Conservation (phyloP, 2,329 filamentous ascomycete species). For the Venturia effusa region DNA sequence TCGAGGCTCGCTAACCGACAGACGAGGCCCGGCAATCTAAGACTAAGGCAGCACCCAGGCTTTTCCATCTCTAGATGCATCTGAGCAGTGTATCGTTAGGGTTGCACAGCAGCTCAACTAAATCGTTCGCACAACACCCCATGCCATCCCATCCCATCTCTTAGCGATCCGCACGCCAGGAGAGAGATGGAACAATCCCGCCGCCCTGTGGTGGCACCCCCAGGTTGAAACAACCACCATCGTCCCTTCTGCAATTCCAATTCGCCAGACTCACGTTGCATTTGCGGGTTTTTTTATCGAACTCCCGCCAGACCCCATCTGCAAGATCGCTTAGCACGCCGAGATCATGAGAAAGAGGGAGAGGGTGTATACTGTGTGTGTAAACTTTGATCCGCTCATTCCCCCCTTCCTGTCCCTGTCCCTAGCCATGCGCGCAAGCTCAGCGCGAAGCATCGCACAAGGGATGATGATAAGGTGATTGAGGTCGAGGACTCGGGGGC, state of each 20-base stretch:
- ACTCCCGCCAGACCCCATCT: background rate
- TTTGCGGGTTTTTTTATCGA: background rate
- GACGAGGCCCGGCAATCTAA: background rate
- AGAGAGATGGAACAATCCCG: too few species aligned
- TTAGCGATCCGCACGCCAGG: background rate
- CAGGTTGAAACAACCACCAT: background rate
- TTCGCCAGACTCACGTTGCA: background rate
- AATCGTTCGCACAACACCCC: background rate
- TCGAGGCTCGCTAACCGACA: background rate
- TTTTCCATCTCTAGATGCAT: background rate
- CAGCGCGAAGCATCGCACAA: background rate
- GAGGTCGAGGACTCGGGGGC: background rate
- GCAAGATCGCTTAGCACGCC: background rate
- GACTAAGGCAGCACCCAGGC: background rate
- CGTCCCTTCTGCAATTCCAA: background rate
- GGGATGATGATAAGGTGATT: background rate
- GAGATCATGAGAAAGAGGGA: background rate
- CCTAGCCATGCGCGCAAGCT: background rate
- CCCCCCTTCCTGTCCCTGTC: background rate
- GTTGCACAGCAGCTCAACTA: background rate
- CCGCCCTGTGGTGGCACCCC: too few species aligned
- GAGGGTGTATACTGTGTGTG: too few species aligned
- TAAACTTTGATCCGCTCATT: background rate
- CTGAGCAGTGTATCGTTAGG: background rate
- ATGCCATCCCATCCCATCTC: too few species aligned